Percentiles rank a stretch among this genome's conserved stretches.
Evolutionary conservation across 78 protist genomes (phyloP).

Genomic region (Ministeria vibrans): DNA sequence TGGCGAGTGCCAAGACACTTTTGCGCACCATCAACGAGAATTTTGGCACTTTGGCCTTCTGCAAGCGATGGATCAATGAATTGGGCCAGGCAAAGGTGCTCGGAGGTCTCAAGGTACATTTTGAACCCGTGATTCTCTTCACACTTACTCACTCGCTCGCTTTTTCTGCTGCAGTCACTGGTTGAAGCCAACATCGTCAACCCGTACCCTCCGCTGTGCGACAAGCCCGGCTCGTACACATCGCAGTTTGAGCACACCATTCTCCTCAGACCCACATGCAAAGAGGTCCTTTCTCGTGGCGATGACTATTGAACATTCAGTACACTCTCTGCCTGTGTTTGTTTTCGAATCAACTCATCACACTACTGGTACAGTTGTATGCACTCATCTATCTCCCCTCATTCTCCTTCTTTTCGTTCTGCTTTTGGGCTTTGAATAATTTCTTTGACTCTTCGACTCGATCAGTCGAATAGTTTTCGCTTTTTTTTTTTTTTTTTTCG

Average conservation of each 20-base stretch:
- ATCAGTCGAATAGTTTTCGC: background rate
- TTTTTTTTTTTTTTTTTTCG: background rate
- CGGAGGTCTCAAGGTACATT: background rate
- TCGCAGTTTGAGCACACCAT: conserved; percentile 96
- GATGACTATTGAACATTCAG: conserved; percentile 76
- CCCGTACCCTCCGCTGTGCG: conserved; percentile 91
- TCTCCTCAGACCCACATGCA: conserved; percentile 80
- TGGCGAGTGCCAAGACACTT: conserved; percentile 27
- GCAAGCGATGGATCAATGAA: conserved; percentile 79
- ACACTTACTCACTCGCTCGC: no score
- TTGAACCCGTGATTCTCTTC: no score
- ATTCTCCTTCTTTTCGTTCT: background rate
- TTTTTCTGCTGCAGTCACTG: background rate
- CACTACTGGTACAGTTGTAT: background rate
- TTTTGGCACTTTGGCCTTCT: conserved; percentile 95
- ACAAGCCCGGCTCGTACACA: conserved; percentile 80
- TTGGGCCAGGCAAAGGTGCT: background rate
- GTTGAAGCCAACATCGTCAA: conserved; percentile 31
- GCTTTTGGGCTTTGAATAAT: background rate
- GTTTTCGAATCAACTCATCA: background rate
- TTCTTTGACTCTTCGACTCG: background rate
- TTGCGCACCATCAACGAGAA: conserved; percentile 66
- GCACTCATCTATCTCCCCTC: background rate
- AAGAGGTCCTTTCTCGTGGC: conserved; percentile 91
- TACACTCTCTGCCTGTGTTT: background rate